A percentile compares a stretch with the other conserved stretches of the same genome.
These are phyloP conservation scores for Ceratobasidium sp. DNA, from an alignment of 1,284 basidiomycete genomes.

Conservation along the genomic window DNA sequence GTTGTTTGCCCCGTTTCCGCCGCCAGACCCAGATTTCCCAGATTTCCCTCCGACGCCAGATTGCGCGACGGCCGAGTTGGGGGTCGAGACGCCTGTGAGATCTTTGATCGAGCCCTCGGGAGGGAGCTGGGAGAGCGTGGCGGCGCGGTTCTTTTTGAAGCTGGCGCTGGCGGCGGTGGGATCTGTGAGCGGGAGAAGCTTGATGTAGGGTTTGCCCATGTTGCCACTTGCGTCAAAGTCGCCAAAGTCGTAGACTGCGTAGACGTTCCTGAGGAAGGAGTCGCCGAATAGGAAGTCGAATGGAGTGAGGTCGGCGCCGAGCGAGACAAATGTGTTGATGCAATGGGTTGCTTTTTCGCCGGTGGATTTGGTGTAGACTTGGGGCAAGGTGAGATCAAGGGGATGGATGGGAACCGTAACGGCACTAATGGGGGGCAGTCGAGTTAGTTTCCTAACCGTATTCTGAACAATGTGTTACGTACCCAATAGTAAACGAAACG, in stretches of 20 bases:
- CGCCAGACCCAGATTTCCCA: neutral
- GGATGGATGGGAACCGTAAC: constrained; percentile 63
- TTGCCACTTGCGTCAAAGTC: constrained; percentile 70
- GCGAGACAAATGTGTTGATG: constrained; percentile 74
- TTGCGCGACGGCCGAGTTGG: constrained; percentile 55
- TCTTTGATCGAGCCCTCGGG: constrained; percentile 20
- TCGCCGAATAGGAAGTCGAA: constrained; percentile 83
- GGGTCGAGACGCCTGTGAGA: constrained; percentile 8
- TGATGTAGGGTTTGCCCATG: constrained; percentile 76
- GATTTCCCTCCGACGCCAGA: constrained; percentile 76
- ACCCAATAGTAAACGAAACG: constrained; percentile 81
- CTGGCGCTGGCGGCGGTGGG: constrained; percentile 75
- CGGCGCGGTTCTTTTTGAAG: constrained; percentile 75
- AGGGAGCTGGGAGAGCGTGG: constrained; percentile 54
- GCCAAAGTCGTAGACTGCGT: constrained; percentile 88
- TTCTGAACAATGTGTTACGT: constrained; percentile 52
- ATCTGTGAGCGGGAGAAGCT: constrained; percentile 74
- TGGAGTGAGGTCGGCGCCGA: constrained; percentile 67
- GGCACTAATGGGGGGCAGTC: constrained; percentile 57
- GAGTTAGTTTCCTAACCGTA: constrained; percentile 30
- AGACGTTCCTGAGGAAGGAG: constrained; percentile 83
- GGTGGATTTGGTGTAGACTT: constrained; percentile 59
- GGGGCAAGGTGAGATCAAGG: constrained; percentile 71
- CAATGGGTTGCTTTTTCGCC: constrained; percentile 58
- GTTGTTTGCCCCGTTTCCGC: neutral